Evolutionary conservation across 1,139 yeast genomes (phyloP).

Genomic region (Zhuliangozyma blackwelliae): DNA sequence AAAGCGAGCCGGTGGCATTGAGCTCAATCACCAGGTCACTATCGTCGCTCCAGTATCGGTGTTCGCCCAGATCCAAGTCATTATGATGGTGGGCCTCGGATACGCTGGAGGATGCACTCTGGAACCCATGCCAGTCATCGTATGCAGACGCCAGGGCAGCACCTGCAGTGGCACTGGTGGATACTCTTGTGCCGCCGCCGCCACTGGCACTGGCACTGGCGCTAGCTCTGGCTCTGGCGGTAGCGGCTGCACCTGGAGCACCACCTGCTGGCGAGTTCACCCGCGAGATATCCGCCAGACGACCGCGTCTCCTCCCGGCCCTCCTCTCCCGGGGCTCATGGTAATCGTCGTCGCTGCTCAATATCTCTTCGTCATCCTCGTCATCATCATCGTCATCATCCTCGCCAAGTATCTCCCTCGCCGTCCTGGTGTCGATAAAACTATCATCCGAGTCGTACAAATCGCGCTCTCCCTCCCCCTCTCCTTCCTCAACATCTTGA

Average conservation of each 20-base stretch:
- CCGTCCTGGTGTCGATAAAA: slow-evolving; percentile 21
- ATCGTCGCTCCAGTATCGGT: no score
- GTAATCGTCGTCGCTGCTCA: slow-evolving; percentile 3
- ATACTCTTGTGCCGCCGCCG: no score
- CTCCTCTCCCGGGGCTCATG: neutral
- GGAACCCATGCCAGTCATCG: slow-evolving; percentile 12
- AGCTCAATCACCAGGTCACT: slow-evolving; percentile 3
- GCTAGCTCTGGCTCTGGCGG: neutral
- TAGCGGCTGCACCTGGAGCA: no score
- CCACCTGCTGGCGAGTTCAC: no score
- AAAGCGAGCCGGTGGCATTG: neutral
- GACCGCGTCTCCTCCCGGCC: no score
- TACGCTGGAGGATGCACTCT: slow-evolving; percentile 8
- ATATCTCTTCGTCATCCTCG: slow-evolving; percentile 4
- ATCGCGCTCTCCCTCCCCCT: slow-evolving; percentile 9
- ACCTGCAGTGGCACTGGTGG: no score
- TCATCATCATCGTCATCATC: slow-evolving; percentile 3
- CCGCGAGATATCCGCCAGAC: no score
- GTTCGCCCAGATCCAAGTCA: neutral
- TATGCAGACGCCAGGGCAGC: neutral
- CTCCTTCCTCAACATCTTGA: slow-evolving; percentile 6
- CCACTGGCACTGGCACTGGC: neutral
- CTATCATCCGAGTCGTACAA: slow-evolving; percentile 28
- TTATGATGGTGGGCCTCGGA: slow-evolving; percentile 11
- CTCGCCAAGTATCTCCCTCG: slow-evolving; percentile 9